A percentile compares a stretch with the other conserved stretches of the same genome.
These are phyloP conservation scores for Platismatia glauca DNA, from an alignment of 495 filamentous ascomycete genomes.

Conservation along the genomic window DNA sequence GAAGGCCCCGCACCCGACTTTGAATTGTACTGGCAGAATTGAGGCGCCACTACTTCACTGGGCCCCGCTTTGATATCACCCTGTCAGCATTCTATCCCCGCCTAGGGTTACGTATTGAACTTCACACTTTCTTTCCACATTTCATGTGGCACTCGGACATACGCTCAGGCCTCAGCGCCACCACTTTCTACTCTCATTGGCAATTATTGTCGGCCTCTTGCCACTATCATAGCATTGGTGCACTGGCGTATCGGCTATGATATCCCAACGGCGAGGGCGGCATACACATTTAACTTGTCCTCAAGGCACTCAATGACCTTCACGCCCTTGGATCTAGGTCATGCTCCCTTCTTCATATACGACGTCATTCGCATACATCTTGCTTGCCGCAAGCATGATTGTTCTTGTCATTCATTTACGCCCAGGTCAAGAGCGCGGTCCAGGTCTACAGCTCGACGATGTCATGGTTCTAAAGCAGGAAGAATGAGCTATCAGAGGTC, in stretches of 20 bases:
- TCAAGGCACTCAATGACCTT: neutral
- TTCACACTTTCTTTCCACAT: neutral
- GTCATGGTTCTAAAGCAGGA: slow-evolving; percentile 1
- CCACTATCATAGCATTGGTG: neutral
- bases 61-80: neutral
- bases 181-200: neutral
- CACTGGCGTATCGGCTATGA: slow-evolving; percentile 11
- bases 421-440: slow-evolving; percentile 4
- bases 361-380: neutral
- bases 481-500: neutral
- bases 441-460: neutral
- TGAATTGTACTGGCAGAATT: slow-evolving; percentile 55
- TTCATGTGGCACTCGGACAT: neutral
- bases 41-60: neutral
- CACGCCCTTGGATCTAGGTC: slow-evolving; percentile 3
- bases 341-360: neutral
- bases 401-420: slow-evolving; percentile 14
- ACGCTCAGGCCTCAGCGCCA: neutral
- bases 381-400: neutral
- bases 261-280: slow-evolving; percentile 7
- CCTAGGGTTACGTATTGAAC: neutral
- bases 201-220: neutral
- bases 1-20: slow-evolving; percentile 72
- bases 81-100: neutral
- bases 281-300: slow-evolving; percentile 1